Evolutionary conservation across 192 early-diverging fungal species (phyloP), one percentile per base, ranked within the genome.

Genomic region (Backusella westeae): DNA sequence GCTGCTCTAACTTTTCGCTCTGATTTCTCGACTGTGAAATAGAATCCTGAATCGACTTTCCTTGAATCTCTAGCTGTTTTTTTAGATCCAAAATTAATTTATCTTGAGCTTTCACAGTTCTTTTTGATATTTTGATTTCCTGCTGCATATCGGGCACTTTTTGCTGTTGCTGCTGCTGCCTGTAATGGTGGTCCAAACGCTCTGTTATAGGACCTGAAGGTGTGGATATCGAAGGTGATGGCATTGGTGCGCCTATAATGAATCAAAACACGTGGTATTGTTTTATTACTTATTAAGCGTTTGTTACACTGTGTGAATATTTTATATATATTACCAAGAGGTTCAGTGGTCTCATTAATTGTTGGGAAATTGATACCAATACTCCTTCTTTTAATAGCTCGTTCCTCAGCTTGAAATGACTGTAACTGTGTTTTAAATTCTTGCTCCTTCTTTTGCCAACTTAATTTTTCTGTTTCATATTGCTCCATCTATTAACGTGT

Each of bases 371-470:
- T 41, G 8, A 72, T 77, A 66, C 66, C 76, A 69, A 68, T 78
- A 76, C 71, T 81, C 70, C 36, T 81, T 44, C 49, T 80, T 42
- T 14, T 82, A 77, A 32, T 72, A 17, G 75, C 80, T 6, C 74
- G 74, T 74, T 80, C 74, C 70, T 75, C 67, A 65, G 78, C 32
- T 44, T 71, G 66, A 17, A 78, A 59, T 52, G 66, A 4, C 46
- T 73, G 35, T 63, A 73, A 41, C 53, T 77, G 36, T 19, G 29
- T n/a, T 42, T 38, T 41, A 42, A 86, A 59, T 17, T 88, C 83
- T 21, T 76, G 67, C 73, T 88, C 87, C 19, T 78, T 76, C 56
- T 86, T 75, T n/a, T 75, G 66, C 87, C 87, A 88, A 1, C 75
- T 44, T 9, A 72, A 15, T 14, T 83, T 79, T 44, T 88, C 87